phyloP scores from a whole-genome alignment of 2,329 filamentous ascomycete genomes.

The Leptographium lundbergii region DNA sequence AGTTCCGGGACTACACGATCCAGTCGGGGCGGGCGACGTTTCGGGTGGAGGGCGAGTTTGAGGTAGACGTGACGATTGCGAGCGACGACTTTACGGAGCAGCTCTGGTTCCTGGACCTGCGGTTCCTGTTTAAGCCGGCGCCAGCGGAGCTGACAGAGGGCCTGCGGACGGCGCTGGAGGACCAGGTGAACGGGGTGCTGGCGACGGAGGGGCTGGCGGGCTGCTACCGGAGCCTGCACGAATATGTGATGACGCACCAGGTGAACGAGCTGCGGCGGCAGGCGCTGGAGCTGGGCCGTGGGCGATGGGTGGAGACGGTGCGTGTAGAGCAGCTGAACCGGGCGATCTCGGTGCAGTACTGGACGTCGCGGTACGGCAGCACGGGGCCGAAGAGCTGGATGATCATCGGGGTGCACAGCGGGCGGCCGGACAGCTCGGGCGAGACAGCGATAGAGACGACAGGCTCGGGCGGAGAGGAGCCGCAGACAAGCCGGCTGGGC shows the following conservation, averaged over 20 bases:
- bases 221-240: slow-evolving; percentile 79
- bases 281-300: slow-evolving; percentile 53
- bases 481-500: slow-evolving; percentile 39
- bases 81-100: slow-evolving; percentile 73
- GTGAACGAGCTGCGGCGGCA: slow-evolving; percentile 72
- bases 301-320: slow-evolving; percentile 66
- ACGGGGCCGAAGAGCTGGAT: slow-evolving; percentile 73
- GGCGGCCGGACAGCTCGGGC: slow-evolving; percentile 23
- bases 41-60: slow-evolving; percentile 69
- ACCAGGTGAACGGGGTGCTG: slow-evolving; percentile 58
- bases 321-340: slow-evolving; percentile 70
- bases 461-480: slow-evolving; percentile 12
- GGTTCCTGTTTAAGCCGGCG: slow-evolving; percentile 67
- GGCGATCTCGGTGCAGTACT: slow-evolving; percentile 81
- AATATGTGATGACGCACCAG: slow-evolving; percentile 81
- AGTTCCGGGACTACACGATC: slow-evolving; percentile 67
- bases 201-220: slow-evolving; percentile 58
- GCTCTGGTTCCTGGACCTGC: slow-evolving; percentile 89
- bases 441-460: neutral
- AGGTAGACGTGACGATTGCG: slow-evolving; percentile 82
- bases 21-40: slow-evolving; percentile 85
- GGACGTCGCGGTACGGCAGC: slow-evolving; percentile 49
- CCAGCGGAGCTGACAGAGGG: slow-evolving; percentile 46
- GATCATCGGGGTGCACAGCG: slow-evolving; percentile 68
- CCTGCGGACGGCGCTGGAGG: slow-evolving; percentile 55